These are phyloP conservation scores for Echeveria elegans DNA, from an alignment of 164 flowering plant genomes.

Conservation along the genomic window DNA sequence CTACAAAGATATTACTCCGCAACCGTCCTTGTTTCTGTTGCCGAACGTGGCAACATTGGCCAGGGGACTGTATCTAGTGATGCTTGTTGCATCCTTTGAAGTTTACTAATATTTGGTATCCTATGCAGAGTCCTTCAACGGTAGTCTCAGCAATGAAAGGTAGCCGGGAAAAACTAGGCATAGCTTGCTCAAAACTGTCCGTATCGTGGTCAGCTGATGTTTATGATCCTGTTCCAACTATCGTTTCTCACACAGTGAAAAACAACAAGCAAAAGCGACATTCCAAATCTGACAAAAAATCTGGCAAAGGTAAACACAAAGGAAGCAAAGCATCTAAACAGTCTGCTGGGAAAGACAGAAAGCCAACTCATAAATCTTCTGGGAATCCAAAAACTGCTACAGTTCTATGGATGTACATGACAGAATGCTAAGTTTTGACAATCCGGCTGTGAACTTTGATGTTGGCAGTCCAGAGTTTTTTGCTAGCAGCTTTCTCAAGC, in stretches of 20 bases:
- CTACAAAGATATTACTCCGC: too few relatives aligned
- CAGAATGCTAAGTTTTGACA: too few relatives aligned
- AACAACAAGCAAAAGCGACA: slow-evolving; percentile 28
- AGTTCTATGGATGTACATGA: slow-evolving; percentile 13
- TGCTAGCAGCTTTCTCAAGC: slow-evolving; percentile 41
- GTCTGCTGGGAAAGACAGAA: slow-evolving; percentile 36
- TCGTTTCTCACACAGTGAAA: slow-evolving; percentile 38
- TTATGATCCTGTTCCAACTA: slow-evolving; percentile 61
- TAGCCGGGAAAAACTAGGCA: slow-evolving; percentile 51
- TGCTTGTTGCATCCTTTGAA: too few relatives aligned
- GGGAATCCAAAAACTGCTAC: slow-evolving; percentile 16
- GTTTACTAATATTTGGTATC: not conserved
- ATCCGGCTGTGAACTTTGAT: too few relatives aligned
- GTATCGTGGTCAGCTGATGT: slow-evolving; percentile 88
- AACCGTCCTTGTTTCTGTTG: too few relatives aligned
- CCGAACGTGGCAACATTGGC: too few relatives aligned
- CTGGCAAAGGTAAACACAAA: slow-evolving; percentile 52
- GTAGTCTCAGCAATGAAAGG: slow-evolving; percentile 79
- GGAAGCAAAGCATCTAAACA: slow-evolving; percentile 36
- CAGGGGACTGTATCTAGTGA: too few relatives aligned
- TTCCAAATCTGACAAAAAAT: slow-evolving; percentile 31
- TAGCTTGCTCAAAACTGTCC: slow-evolving; percentile 25
- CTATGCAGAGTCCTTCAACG: slow-evolving; percentile 34
- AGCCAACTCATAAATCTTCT: slow-evolving; percentile 25
- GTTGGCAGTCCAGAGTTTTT: slow-evolving; percentile 41